Base-by-base conservation (phyloP, 2,329 filamentous ascomycete species). In the Amauroascus verrucosus region DNA sequence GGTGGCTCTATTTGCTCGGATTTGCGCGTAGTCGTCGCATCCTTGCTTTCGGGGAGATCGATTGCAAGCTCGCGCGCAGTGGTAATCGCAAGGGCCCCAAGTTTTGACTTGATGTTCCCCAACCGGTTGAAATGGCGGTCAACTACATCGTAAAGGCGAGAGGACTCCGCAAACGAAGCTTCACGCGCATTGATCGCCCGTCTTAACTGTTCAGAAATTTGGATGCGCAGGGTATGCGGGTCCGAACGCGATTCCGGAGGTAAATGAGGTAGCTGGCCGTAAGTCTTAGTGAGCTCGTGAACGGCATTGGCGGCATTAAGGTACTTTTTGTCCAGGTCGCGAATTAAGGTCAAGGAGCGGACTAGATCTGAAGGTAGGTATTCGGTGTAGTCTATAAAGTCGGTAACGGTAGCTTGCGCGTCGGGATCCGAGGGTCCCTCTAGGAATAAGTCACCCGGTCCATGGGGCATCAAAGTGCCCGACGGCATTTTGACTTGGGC, bases 341-440 rank as follows among this genome's bases (percentile, higher is more conserved):
- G 73, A 61, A 84, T 82, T 54, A 84, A 72, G 49, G 77, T 80
- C 51, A 84, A 69, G 57, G 81, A 83, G 61, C 81, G 80, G 55
- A 77, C 74, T 22, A 84, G 71, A 64, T 84, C 81, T 8, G 81
- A 79, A 32, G 81, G 81, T 54, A 83, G 81, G 72, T 82, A 83
- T 68, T 84, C 81, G 57, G 81, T 84, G 68, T 84, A 84, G 66
- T 83, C 80, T 55, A 83, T 77, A 66, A 81, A 84, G 65, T 84
- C 81, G 58, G 80, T 82, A 44, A 84, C 78, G 24, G 81, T 83
- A 32, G 80, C 78, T 63, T 83, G 80, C 54, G 80, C 78, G 62
- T 84, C 81, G 32, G 81, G 81, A 63, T 84, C 80, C 52, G 76
- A 74, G 50, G 75, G 72, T 22, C 73, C 71, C 58, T 75, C 70